Conservation (phyloP, 1,284 basidiomycete species). For the Ceraceosorus bombacis region DNA sequence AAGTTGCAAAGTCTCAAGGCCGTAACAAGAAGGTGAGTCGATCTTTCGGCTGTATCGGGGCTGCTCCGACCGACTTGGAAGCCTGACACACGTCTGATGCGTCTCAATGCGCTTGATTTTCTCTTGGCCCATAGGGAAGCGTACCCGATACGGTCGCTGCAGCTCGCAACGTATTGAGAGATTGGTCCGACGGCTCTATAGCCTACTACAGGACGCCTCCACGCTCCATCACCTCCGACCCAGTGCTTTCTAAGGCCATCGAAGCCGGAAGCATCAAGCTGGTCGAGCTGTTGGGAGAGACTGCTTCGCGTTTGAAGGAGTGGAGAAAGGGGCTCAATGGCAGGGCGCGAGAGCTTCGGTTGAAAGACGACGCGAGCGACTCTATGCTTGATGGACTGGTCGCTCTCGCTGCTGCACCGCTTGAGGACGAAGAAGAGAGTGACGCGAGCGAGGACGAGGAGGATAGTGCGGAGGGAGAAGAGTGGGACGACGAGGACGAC, state of each 20-base stretch:
- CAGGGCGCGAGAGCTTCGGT: conserved; percentile 8
- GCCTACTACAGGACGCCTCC: conserved; percentile 39
- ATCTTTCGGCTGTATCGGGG: too few species aligned
- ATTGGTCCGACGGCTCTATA: conserved; percentile 38
- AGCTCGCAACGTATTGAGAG: conserved; percentile 36
- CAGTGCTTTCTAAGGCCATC: neutral
- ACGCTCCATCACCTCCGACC: conserved; percentile 1
- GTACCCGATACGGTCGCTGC: conserved; percentile 38
- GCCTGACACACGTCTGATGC: too few species aligned
- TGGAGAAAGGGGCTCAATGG: conserved; percentile 10
- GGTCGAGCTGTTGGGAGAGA: conserved; percentile 8
- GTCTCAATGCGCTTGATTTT: too few species aligned
- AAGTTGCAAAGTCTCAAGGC: conserved; percentile 33
- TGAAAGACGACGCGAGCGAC: neutral
- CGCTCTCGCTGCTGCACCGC: too few species aligned
- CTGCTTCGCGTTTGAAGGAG: conserved; percentile 6
- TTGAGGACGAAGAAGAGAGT: conserved; percentile 4
- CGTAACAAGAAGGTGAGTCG: conserved; percentile 25
- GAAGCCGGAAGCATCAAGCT: conserved; percentile 9
- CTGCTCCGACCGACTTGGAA: too few species aligned
- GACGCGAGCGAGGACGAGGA: neutral
- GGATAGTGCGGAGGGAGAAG: conserved; percentile 3
- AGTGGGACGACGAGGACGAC: conserved; percentile 9
- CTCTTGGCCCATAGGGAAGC: conserved; percentile 11
- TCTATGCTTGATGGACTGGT: too few species aligned